These are phyloP conservation scores for Tricholomella constricta DNA, from an alignment of 768 basidiomycete species.

Conservation along the genomic window DNA sequence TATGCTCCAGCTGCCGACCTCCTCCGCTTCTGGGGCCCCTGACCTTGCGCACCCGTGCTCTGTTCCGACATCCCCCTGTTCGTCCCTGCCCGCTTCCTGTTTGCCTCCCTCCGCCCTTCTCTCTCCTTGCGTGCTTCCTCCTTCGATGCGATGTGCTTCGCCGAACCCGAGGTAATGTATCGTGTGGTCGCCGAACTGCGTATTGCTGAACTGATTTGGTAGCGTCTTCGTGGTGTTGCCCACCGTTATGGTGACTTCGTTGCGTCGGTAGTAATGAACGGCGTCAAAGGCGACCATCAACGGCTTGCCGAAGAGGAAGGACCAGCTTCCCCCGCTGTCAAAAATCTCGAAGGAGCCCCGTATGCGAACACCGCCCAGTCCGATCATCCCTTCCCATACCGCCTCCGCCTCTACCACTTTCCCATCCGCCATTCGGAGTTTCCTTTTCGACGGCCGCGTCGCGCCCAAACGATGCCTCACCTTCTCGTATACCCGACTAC, in stretches of 20 bases:
- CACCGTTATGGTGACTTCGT: neutral
- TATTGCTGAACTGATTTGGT: neutral
- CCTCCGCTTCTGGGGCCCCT: too few species aligned
- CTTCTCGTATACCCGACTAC: slow-evolving; percentile 14
- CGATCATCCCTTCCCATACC: too few species aligned
- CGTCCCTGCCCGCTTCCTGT: too few species aligned
- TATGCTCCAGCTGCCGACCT: too few species aligned
- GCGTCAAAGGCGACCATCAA: neutral
- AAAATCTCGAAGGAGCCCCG: slow-evolving; percentile 24
- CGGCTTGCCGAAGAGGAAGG: neutral
- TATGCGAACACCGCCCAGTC: slow-evolving; percentile 8
- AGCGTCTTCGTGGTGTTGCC: neutral
- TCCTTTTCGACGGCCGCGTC: slow-evolving; percentile 12
- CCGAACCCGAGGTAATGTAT: too few species aligned
- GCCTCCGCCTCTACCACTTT: too few species aligned
- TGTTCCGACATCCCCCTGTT: too few species aligned
- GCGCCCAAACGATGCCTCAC: slow-evolving; percentile 13
- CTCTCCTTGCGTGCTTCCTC: too few species aligned
- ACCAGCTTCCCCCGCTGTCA: slow-evolving; percentile 11
- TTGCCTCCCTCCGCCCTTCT: too few species aligned
- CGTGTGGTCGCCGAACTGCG: neutral
- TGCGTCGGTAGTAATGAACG: neutral
- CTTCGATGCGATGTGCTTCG: too few species aligned
- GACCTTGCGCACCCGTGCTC: too few species aligned
- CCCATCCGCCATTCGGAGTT: slow-evolving; percentile 36